Conservation (phyloP, 768 basidiomycete species). For the Daedalea quercina region DNA sequence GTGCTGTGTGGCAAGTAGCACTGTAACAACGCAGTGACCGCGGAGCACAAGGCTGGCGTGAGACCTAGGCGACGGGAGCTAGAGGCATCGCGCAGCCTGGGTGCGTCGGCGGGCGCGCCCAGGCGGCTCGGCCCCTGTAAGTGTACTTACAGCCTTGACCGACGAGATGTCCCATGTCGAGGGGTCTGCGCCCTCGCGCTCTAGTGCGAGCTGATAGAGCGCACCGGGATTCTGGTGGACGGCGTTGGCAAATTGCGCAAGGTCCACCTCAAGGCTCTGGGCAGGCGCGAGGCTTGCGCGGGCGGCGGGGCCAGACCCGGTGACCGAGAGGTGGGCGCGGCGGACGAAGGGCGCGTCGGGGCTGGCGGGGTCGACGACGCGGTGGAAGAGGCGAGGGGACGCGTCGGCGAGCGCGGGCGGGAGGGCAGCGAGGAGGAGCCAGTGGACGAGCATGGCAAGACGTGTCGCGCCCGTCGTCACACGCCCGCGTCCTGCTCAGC, state of each 20-base stretch:
- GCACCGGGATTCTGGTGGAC: constrained; percentile 31
- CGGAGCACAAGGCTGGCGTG: not conserved
- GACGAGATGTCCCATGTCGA: constrained; percentile 52
- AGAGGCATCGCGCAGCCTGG: not conserved
- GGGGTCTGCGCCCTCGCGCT: constrained; percentile 33
- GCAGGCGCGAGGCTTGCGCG: constrained; percentile 27
- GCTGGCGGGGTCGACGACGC: constrained; percentile 42
- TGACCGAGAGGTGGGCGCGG: constrained; percentile 36
- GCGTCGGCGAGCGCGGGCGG: constrained; percentile 14
- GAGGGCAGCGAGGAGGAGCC: constrained; percentile 18
- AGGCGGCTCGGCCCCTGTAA: not conserved
- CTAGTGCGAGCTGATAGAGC: constrained; percentile 70
- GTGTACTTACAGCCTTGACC: constrained; percentile 47
- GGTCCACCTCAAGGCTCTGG: constrained; percentile 38
- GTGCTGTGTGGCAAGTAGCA: constrained; percentile 57
- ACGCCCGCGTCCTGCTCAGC: not conserved
- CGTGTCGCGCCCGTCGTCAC: not conserved
- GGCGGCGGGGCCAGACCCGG: constrained; percentile 16
- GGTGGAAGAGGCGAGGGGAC: constrained; percentile 37
- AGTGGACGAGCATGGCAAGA: constrained; percentile 22
- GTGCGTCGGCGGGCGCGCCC: constrained; percentile 1
- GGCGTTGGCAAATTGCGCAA: constrained; percentile 35
- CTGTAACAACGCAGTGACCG: constrained; percentile 29
- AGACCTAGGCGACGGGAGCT: not conserved
- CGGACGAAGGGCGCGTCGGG: constrained; percentile 29